Evolutionary conservation across 2,329 filamentous ascomycete genomes (phyloP).

Genomic region (Apiospora koreana): DNA sequence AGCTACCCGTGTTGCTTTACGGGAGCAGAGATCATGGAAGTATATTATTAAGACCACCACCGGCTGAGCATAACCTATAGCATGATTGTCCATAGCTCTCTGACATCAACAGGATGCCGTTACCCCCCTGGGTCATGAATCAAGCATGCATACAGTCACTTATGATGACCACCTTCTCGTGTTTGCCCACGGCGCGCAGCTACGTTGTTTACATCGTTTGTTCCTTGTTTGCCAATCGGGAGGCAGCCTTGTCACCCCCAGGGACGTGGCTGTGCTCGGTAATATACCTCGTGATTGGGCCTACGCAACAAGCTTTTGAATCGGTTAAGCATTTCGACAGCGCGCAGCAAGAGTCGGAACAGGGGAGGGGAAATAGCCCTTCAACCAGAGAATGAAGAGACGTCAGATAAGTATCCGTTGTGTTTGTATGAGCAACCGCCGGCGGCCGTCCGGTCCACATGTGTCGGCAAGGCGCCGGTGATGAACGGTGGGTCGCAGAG

Average conservation of each 20-base stretch:
- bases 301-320: not conserved
- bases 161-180: not conserved
- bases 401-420: not conserved
- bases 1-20: not conserved
- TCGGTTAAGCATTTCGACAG: not conserved
- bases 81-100: not conserved
- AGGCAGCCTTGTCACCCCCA: not conserved
- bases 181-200: not conserved
- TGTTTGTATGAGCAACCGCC: not conserved
- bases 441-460: not conserved
- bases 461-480: not conserved
- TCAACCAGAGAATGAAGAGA: not conserved
- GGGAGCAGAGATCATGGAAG: not conserved
- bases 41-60: not conserved
- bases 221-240: not conserved
- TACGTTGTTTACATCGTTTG: not conserved
- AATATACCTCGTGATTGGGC: not conserved
- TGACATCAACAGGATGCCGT: not conserved
- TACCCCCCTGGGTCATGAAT: not conserved
- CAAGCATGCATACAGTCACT: not conserved
- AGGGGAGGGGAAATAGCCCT: too few relatives aligned
- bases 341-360: not conserved
- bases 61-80: not conserved
- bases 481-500: not conserved
- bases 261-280: not conserved